phyloP scores from a whole-genome alignment of 2,329 filamentous ascomycete genomes.

The Neocucurbitaria cava region DNA sequence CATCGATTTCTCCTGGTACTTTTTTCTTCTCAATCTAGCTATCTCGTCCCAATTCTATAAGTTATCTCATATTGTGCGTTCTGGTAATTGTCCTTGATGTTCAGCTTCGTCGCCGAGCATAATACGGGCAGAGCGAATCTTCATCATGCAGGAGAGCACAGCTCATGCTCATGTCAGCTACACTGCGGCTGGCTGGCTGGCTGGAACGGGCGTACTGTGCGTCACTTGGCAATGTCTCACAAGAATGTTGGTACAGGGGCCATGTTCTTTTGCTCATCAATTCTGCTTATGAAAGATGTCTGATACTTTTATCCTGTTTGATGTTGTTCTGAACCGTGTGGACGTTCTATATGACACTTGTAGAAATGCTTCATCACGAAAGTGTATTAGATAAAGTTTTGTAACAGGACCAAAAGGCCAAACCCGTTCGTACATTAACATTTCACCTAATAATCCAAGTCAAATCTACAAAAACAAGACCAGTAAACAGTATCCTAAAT shows the following conservation, averaged over 20 bases:
- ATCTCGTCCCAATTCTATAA: too few species aligned
- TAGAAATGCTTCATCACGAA: background rate
- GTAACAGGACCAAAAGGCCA: background rate
- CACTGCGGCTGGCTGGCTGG: constrained; percentile 5
- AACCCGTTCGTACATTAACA: background rate
- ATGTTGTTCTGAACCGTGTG: background rate
- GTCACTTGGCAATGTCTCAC: background rate
- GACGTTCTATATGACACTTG: background rate
- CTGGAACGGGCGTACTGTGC: background rate
- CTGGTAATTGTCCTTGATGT: background rate
- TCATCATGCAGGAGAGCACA: constrained; percentile 6
- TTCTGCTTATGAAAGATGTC: background rate
- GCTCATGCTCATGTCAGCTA: constrained; percentile 5
- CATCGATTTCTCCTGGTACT: too few species aligned
- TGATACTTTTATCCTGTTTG: background rate
- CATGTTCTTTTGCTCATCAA: background rate
- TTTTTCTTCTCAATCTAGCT: too few species aligned
- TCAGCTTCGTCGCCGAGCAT: constrained; percentile 5
- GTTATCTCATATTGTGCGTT: too few species aligned
- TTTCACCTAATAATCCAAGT: constrained; percentile 5
- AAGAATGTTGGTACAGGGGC: background rate
- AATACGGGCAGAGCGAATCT: constrained; percentile 1
- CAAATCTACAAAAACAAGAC: constrained; percentile 13
- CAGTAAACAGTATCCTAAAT: constrained; percentile 13
- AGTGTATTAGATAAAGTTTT: background rate